Evolutionary conservation across 495 filamentous ascomycete species (phyloP), one percentile per base, ranked within the genome.

Genomic region (Apiosordaria backusii): DNA sequence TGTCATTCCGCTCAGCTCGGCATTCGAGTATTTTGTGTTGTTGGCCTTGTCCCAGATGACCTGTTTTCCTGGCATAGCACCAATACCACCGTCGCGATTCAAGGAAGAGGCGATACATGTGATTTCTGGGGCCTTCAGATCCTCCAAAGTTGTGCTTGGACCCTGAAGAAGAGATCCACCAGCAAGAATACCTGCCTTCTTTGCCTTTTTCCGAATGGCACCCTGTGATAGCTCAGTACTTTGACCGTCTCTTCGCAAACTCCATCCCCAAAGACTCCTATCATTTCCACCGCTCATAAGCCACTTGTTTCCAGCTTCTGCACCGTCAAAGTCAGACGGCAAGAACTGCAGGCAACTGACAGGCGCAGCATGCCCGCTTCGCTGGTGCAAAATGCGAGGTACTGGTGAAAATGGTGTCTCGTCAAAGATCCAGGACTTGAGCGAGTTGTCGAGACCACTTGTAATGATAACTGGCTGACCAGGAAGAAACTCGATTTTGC

Each of bases 341-440:
- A 97, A 75, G 76, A 97, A 98, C 52, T 87, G 81, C 19, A 99
- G 79, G 35, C 84, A 84, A 26, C 87, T 94, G 60, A 97, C 86
- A 0, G 92, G 87, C 9, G 88, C 93, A 9, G 93, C 91, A 74
- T 99, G 95, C 5, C 95, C 96, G 65, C 88, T 89, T 55, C 95
- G 86, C 54, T 83, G 84, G 73, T 97, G 96, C 52, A 98, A 81
- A 22, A 91, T 89, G 35, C 92, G 85, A 9, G 95, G 95, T 35
- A 92, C 84, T 0, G 92, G 87, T 1, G 90, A 92, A 75, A 93
- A 93, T 3, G 92, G 91, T 2, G 87, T 87, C 65, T 93, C 88
- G 72, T 97, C 92, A 68, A 97, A 96, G 66, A 97, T 93, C 93
- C 93, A 97, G 4, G 90, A 92, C 74, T 92, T 96, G 52, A 99